A percentile compares a stretch with the other conserved stretches of the same genome.
These are phyloP conservation scores for Teunomyces stri DNA, from an alignment of 805 yeast species.

Conservation along the genomic window DNA sequence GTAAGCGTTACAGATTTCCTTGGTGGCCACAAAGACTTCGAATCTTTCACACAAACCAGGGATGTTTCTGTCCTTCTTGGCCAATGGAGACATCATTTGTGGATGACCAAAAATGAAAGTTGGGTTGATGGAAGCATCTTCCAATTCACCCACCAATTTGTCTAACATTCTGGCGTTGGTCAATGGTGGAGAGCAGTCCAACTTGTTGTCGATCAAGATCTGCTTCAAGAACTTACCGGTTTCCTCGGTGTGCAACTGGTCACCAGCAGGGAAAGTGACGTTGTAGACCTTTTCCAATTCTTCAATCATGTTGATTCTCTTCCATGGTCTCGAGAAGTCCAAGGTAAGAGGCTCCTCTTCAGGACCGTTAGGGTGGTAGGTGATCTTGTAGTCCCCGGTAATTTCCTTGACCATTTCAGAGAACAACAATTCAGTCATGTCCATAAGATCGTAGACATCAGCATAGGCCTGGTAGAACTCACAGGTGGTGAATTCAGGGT, in stretches of 20 bases:
- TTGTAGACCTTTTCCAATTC: conserved; percentile 83
- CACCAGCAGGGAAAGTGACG: conserved; percentile 94
- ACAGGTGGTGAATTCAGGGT: conserved; percentile 98
- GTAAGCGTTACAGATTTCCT: conserved; percentile 97
- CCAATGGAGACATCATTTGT: conserved; percentile 99
- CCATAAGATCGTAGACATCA: conserved; percentile 94
- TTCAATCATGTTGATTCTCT: conserved; percentile 96
- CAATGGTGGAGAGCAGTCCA: conserved; percentile 88
- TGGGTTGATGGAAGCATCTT: conserved; percentile 92
- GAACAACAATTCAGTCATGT: conserved; percentile 86
- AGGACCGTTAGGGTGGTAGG: conserved; percentile 93
- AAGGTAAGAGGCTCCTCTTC: conserved; percentile 74
- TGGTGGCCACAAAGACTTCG: conserved; percentile 97
- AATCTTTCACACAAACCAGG: conserved; percentile 98
- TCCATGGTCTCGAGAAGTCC: conserved; percentile 97
- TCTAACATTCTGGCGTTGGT: conserved; percentile 99
- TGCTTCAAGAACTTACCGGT: conserved; percentile 87
- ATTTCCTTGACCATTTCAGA: conserved; percentile 97
- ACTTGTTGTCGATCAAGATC: conserved; percentile 70
- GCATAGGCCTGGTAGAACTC: conserved; percentile 98
- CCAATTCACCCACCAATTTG: conserved; percentile 95
- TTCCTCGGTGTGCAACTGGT: conserved; percentile 88
- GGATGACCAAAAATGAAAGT: conserved; percentile 98
- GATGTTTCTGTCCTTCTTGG: conserved; percentile 86
- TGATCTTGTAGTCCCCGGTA: conserved; percentile 82